Conservation (phyloP, 1,284 basidiomycete species). For the Naganishia liquefaciens region DNA sequence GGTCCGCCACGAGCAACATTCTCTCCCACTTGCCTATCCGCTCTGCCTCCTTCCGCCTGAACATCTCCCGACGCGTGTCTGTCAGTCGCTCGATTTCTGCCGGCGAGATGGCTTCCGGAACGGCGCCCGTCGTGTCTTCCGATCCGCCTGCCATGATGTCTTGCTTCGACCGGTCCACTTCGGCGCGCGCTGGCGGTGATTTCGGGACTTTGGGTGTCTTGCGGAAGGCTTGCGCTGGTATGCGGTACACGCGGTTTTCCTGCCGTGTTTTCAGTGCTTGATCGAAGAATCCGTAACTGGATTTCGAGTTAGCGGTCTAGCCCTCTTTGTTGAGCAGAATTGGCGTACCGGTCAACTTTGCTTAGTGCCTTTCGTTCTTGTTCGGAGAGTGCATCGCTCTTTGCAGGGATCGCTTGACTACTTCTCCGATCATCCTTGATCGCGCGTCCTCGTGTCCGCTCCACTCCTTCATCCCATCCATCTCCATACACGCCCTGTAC, state of each 20-base stretch:
- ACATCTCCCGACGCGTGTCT: slow-evolving; percentile 22
- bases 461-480: slow-evolving; percentile 85
- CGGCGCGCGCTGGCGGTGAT: slow-evolving; percentile 46
- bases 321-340: neutral
- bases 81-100: slow-evolving; percentile 18
- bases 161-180: slow-evolving; percentile 57
- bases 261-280: slow-evolving; percentile 59
- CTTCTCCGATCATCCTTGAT: slow-evolving; percentile 45
- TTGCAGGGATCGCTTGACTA: slow-evolving; percentile 58
- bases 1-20: slow-evolving; percentile 68
- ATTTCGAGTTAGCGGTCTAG: slow-evolving; percentile 9
- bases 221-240: slow-evolving; percentile 65
- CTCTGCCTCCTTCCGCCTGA: slow-evolving; percentile 61
- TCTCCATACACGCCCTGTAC: slow-evolving; percentile 82
- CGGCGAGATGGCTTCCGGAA: slow-evolving; percentile 26
- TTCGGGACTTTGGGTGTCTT: slow-evolving; percentile 63
- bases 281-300: slow-evolving; percentile 82
- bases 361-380: slow-evolving; percentile 68
- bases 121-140: slow-evolving; percentile 26
- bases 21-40: slow-evolving; percentile 83
- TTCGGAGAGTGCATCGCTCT: slow-evolving; percentile 47
- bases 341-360: slow-evolving; percentile 73
- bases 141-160: slow-evolving; percentile 17
- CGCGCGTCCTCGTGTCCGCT: slow-evolving; percentile 83
- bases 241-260: slow-evolving; percentile 72